phyloP scores from a whole-genome alignment of 495 filamentous ascomycete genomes.

The Pseudoneurospora amorphoporcata region DNA sequence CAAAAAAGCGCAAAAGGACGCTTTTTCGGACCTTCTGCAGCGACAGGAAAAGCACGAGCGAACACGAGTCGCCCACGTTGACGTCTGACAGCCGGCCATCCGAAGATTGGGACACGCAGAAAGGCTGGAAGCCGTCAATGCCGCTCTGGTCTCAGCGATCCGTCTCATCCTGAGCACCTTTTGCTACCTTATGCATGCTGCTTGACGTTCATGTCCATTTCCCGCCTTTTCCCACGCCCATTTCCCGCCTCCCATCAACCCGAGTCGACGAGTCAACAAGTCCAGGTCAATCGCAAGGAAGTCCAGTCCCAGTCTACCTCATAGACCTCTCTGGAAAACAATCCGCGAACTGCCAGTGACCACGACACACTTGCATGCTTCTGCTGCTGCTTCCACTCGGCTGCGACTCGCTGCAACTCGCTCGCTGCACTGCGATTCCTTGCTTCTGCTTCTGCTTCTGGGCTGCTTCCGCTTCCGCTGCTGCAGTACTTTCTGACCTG shows the following conservation, averaged over 20 bases:
- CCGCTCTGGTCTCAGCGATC: neutral
- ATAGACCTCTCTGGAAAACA: neutral
- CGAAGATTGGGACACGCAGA: neutral
- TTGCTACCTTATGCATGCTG: neutral
- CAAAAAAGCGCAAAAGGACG: neutral
- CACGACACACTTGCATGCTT: constrained; percentile 24
- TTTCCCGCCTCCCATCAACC: neutral
- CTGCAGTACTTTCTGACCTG: neutral
- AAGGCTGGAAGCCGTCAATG: neutral
- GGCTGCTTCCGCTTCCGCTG: neutral
- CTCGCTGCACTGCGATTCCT: neutral
- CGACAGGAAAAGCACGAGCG: neutral
- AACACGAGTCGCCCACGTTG: constrained; percentile 16
- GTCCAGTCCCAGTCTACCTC: neutral
- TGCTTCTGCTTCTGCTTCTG: neutral
- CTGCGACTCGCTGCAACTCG: neutral
- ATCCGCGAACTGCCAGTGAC: constrained; percentile 2
- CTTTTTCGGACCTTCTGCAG: neutral
- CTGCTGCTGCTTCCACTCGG: constrained; percentile 8
- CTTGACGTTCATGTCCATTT: neutral
- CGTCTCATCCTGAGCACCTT: neutral
- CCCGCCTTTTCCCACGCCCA: neutral
- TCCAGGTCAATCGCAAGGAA: neutral
- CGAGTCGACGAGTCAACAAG: neutral
- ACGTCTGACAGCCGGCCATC: constrained; percentile 3